Percentiles rank a stretch among this genome's conserved stretches.
Evolutionary conservation across 768 basidiomycete genomes (phyloP).

Genomic region (Leccinellum luteum): DNA sequence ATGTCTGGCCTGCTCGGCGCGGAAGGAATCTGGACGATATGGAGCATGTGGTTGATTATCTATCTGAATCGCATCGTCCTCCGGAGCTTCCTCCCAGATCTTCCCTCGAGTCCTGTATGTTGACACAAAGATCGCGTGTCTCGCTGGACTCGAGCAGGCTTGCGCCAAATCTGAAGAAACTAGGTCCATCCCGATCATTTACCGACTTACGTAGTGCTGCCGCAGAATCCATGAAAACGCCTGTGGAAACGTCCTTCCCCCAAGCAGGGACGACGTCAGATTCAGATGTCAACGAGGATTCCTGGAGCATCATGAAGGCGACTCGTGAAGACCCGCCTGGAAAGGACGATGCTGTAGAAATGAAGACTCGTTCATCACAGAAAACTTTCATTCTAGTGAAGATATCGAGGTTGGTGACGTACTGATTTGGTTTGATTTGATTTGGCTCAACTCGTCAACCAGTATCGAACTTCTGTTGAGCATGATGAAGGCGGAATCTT

Average conservation of each 20-base stretch:
- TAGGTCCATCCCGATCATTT: conserved; percentile 66
- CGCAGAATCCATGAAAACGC: conserved; percentile 31
- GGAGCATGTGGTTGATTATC: neutral
- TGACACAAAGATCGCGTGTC: conserved; percentile 30
- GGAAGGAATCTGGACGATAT: conserved; percentile 19
- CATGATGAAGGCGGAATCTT: conserved; percentile 79
- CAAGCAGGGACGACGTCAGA: conserved; percentile 17
- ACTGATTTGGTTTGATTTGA: neutral
- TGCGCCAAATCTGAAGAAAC: conserved; percentile 45
- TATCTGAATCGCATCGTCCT: conserved; percentile 20
- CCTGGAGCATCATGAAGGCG: conserved; percentile 15
- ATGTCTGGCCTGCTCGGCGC: conserved; percentile 75
- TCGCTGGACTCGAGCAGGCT: conserved; percentile 35
- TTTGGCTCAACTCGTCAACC: conserved; percentile 16
- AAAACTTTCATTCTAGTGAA: conserved; percentile 82
- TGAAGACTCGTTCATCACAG: conserved; percentile 76
- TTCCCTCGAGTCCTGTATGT: conserved; percentile 52
- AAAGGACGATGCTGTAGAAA: conserved; percentile 68
- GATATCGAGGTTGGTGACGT: conserved; percentile 56
- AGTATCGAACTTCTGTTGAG: conserved; percentile 74
- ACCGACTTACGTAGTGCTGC: conserved; percentile 58
- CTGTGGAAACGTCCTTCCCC: conserved; percentile 7
- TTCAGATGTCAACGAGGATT: conserved; percentile 20
- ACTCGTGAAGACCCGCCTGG: conserved; percentile 18
- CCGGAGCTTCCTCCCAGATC: conserved; percentile 33